Conservation (phyloP, 495 filamentous ascomycete genomes). For the Podospora pseudopauciseta region DNA sequence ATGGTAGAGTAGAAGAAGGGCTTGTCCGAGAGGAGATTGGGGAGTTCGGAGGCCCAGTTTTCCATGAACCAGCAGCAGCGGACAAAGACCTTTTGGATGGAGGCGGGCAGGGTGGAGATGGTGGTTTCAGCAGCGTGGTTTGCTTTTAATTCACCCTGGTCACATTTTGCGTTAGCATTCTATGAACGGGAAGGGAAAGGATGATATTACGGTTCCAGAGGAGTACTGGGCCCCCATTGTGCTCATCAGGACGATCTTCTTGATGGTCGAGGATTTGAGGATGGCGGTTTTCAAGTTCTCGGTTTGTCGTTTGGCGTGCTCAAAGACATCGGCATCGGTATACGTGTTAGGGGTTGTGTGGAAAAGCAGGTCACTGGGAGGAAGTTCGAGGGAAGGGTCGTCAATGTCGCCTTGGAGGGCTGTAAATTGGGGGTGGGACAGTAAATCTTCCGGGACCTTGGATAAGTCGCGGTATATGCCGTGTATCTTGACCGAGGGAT, state of each 20-base stretch:
- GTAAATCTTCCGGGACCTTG: conserved; percentile 24
- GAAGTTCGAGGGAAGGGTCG: conserved; percentile 19
- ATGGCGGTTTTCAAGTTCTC: conserved; percentile 26
- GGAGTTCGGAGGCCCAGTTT: conserved; percentile 21
- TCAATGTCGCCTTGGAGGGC: conserved; percentile 26
- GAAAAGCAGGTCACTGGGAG: conserved; percentile 21
- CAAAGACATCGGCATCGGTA: conserved; percentile 15
- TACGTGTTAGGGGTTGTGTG: conserved; percentile 22
- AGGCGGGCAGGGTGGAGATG: background rate
- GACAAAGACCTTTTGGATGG: conserved; percentile 23
- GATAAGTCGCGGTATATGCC: conserved; percentile 25
- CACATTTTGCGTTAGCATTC: too few species aligned
- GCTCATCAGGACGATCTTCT: conserved; percentile 20
- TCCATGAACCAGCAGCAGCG: conserved; percentile 31
- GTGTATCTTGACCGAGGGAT: conserved; percentile 10
- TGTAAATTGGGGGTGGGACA: conserved; percentile 20
- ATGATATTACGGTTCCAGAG: conserved; percentile 18
- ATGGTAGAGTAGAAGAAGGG: conserved; percentile 25
- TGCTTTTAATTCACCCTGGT: conserved; percentile 26
- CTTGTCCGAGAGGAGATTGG: conserved; percentile 12
- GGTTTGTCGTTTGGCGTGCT: conserved; percentile 15
- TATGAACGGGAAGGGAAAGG: background rate
- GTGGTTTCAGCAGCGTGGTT: conserved; percentile 24
- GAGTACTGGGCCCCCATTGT: conserved; percentile 29
- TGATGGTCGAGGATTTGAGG: conserved; percentile 19